phyloP scores from a whole-genome alignment of 2,329 filamentous ascomycete genomes.

The Fusarium succisae region DNA sequence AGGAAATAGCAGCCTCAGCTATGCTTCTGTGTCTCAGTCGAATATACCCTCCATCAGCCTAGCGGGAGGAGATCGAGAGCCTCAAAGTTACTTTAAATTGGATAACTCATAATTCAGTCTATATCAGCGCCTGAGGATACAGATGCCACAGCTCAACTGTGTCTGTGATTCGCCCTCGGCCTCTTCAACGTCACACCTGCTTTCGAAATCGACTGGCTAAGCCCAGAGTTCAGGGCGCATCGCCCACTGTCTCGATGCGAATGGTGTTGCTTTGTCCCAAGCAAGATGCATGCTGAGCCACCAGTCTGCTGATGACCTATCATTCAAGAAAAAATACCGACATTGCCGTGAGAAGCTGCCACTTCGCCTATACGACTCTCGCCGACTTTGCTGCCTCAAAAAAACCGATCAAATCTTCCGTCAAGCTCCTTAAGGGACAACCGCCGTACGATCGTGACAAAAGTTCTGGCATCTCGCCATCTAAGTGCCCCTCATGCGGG shows the following conservation, averaged over 20 bases:
- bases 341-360: conserved; percentile 3
- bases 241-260: conserved; percentile 24
- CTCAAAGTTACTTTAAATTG: conserved; percentile 13
- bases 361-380: conserved; percentile 13
- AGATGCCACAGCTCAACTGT: conserved; percentile 13
- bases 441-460: conserved; percentile 17
- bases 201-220: conserved; percentile 7
- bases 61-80: conserved; percentile 7
- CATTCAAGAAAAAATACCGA: conserved; percentile 1
- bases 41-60: conserved; percentile 34
- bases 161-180: conserved; percentile 20
- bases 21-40: conserved; percentile 4
- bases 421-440: neutral
- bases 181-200: conserved; percentile 15
- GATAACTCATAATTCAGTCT: conserved; percentile 19
- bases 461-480: conserved; percentile 2
- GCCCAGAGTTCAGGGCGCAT: conserved; percentile 16
- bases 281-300: conserved; percentile 22
- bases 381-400: neutral
- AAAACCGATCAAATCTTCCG: conserved; percentile 1
- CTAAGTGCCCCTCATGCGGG: conserved; percentile 32
- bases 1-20: conserved; percentile 6
- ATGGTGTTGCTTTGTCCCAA: conserved; percentile 35
- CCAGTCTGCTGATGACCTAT: conserved; percentile 16
- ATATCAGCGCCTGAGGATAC: conserved; percentile 24